A percentile compares a stretch with the other conserved stretches of the same genome.
Conservation (phyloP, 2,329 filamentous ascomycete species). For the Emergomyces africanus region DNA sequence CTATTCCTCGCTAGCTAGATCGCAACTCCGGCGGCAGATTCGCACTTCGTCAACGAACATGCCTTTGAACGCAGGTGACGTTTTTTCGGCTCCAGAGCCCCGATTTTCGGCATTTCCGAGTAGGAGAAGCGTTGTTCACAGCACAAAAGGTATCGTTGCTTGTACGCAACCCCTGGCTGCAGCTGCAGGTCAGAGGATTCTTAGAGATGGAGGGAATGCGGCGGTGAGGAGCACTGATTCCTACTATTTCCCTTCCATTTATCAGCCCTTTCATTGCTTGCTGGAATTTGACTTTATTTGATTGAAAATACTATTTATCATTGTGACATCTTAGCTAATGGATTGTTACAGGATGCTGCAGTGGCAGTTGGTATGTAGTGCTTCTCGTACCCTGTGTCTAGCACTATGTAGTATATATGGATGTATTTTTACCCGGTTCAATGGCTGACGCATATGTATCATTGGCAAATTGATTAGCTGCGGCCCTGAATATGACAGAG, state of each 20-base stretch:
- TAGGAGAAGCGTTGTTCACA: conserved; percentile 83
- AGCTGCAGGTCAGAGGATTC: conserved; percentile 70
- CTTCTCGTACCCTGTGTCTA: background rate
- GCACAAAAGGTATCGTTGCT: conserved; percentile 79
- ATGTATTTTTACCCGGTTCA: background rate
- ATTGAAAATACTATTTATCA: too few species aligned
- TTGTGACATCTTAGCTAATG: background rate
- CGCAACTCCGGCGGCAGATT: background rate
- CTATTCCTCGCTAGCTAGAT: background rate
- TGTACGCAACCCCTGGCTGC: conserved; percentile 83
- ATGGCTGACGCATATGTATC: background rate
- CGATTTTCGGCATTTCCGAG: conserved; percentile 56
- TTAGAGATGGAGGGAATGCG: conserved; percentile 84
- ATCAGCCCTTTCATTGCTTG: background rate
- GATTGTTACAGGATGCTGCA: conserved; percentile 64
- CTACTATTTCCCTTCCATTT: background rate
- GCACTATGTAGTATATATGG: too few species aligned
- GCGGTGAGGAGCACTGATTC: conserved; percentile 42
- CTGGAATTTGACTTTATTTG: background rate
- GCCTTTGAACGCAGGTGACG: conserved; percentile 6
- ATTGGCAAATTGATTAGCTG: conserved; percentile 43
- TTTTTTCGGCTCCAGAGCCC: conserved; percentile 6
- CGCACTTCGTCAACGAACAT: background rate
- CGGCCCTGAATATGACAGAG: conserved; percentile 85
- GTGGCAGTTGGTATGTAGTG: conserved; percentile 63